phyloP scores from a whole-genome alignment of 805 yeast species.

The Saturnispora saitoi region DNA sequence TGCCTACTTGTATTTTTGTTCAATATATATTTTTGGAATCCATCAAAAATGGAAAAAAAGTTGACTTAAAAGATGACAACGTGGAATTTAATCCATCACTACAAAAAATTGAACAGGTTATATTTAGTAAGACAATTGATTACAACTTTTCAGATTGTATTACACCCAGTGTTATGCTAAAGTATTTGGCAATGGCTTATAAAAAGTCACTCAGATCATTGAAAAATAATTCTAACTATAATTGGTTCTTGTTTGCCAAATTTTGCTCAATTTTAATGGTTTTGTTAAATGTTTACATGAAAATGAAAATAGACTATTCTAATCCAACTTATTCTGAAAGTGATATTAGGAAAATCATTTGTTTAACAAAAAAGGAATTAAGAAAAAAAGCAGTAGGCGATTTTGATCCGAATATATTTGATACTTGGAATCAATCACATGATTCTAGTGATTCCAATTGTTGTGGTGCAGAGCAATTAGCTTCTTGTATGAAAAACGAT shows the following conservation, averaged over 20 bases:
- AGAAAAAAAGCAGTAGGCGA: background rate
- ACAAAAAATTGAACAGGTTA: background rate
- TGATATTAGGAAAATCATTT: background rate
- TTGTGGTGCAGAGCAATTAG: background rate
- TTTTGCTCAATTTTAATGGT: slow-evolving; percentile 1
- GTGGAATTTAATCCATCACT: background rate
- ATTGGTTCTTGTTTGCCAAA: slow-evolving; percentile 2
- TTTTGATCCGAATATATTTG: background rate
- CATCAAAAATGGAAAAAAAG: background rate
- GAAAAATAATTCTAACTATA: background rate
- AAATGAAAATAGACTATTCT: background rate
- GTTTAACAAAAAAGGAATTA: background rate
- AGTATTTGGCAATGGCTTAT: background rate
- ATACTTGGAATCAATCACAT: background rate
- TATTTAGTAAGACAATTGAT: background rate
- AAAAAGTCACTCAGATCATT: background rate
- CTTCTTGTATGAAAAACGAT: background rate
- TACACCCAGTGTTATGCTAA: background rate
- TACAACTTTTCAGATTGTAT: background rate
- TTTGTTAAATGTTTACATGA: background rate
- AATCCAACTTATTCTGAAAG: background rate
- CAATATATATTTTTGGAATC: background rate
- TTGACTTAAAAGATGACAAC: background rate
- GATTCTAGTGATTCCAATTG: background rate
- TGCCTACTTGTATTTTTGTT: background rate